Evolutionary conservation across 2,329 filamentous ascomycete species (phyloP), one percentile per base, ranked within the genome.

Genomic region (Pyrenophora graminea): DNA sequence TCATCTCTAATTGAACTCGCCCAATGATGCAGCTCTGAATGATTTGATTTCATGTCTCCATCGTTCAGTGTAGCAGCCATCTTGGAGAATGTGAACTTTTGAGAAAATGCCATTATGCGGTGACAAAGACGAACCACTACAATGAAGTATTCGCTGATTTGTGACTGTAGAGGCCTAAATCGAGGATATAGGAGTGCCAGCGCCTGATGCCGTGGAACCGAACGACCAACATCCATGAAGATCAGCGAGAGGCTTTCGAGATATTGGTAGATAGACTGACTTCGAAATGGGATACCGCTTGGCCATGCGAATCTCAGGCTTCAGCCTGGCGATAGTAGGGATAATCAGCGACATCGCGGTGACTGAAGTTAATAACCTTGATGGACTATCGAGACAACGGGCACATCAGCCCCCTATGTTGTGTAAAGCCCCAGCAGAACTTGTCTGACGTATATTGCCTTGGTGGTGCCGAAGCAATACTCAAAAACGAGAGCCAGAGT

Each of bases 81-180:
- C 32, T 74, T 66, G 0, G 53, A 51, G 0, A 77, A 10, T 0
- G 50, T 32, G 0, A 74, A 72, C 41, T 73, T 74, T 15, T 70
- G 62, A 1, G 66, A 66, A 17, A 72, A 69, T 1, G 60, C 64
- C 0, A 76, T 52, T 0, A 76, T 18, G 0, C 67, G 48, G 31
- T 70, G 72, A 33, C 77, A 80, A 1, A 80, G 48, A 0, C 48
- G 39, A 7, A 79, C 74, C 0, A 78, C 62, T 0, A 74, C 56
- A 12, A 75, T 72, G 25, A 76, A 76, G 41, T 80, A 79, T 49
- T 79, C 75, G 3, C 53, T 63, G 3, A 77, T 45, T 17, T 70
- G 39, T 0, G 61, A 56, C 43, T 74, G 74, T 2, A 79, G 57
- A 0, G 37, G 43, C 8, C 66, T 71, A 0, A 76, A 79, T n/a